Conservation (phyloP, 768 basidiomycete genomes). For the Lactarius trivialis region DNA sequence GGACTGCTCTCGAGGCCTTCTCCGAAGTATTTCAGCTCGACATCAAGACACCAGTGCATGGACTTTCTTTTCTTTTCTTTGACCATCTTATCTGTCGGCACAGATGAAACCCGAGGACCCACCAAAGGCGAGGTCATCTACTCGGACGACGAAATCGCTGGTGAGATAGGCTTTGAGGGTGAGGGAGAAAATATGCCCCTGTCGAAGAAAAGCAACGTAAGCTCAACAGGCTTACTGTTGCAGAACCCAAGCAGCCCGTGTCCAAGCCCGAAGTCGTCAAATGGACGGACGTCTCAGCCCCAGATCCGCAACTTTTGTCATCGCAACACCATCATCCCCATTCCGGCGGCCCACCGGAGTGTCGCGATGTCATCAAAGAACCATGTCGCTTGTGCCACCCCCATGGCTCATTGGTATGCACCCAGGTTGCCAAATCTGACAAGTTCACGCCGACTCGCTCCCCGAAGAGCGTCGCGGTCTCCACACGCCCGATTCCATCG, state of each 20-base stretch:
- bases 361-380: constrained; percentile 97
- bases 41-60: constrained; percentile 53
- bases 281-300: constrained; percentile 96
- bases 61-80: neutral
- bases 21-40: constrained; percentile 85
- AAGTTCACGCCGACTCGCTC: no score
- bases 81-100: neutral
- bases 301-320: constrained; percentile 88
- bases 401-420: constrained; percentile 99
- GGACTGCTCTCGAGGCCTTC: constrained; percentile 76
- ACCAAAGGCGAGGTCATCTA: constrained; percentile 92
- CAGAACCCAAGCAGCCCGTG: constrained; percentile 94
- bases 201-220: constrained; percentile 95
- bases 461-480: no score
- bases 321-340: constrained; percentile 90
- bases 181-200: constrained; percentile 73
- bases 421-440: constrained; percentile 95
- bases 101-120: constrained; percentile 33
- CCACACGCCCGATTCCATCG: no score
- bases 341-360: constrained; percentile 95
- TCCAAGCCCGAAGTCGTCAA: constrained; percentile 98
- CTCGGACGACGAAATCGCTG: constrained; percentile 93
- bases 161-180: constrained; percentile 59
- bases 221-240: constrained; percentile 82
- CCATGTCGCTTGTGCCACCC: constrained; percentile 93